phyloP scores from a whole-genome alignment of 2,329 filamentous ascomycete genomes.

The Neospermospora avenae region DNA sequence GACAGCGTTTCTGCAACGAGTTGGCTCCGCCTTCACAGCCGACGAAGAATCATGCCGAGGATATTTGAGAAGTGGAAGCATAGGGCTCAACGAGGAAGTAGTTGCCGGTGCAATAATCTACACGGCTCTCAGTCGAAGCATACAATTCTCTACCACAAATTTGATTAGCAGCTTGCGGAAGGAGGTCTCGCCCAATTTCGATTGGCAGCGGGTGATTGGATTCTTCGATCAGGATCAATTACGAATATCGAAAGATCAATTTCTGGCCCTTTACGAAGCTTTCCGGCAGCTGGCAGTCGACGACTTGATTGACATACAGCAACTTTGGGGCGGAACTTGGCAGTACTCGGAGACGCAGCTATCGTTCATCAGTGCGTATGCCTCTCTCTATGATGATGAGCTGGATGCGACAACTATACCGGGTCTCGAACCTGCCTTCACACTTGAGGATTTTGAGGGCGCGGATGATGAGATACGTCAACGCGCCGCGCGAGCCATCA shows the following conservation, averaged over 20 bases:
- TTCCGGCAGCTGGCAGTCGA: conserved; percentile 69
- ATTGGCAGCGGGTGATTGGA: conserved; percentile 69
- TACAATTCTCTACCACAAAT: conserved; percentile 49
- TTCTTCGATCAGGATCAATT: conserved; percentile 79
- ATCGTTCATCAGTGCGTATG: conserved; percentile 88
- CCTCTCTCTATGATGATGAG: conserved; percentile 70
- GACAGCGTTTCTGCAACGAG: conserved; percentile 67
- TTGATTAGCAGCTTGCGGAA: conserved; percentile 61
- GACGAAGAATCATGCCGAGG: conserved; percentile 65
- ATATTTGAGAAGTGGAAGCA: conserved; percentile 51
- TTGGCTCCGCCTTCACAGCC: conserved; percentile 70
- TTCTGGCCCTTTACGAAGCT: conserved; percentile 76
- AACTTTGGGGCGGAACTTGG: conserved; percentile 88
- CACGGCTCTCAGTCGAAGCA: conserved; percentile 55
- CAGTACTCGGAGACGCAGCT: conserved; percentile 81
- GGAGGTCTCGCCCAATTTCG: conserved; percentile 61
- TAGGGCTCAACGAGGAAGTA: conserved; percentile 72
- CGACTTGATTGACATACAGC: conserved; percentile 74
- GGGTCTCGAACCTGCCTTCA: conserved; percentile 74
- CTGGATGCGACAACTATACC: conserved; percentile 85
- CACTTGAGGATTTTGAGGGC: conserved; percentile 58
- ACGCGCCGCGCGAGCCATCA: conserved; percentile 65
- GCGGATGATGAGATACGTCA: conserved; percentile 57
- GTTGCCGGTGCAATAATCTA: conserved; percentile 76
- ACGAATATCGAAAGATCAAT: conserved; percentile 74